These are phyloP conservation scores for Golubevia pallescens DNA, from an alignment of 1,284 basidiomycete species.

Conservation along the genomic window DNA sequence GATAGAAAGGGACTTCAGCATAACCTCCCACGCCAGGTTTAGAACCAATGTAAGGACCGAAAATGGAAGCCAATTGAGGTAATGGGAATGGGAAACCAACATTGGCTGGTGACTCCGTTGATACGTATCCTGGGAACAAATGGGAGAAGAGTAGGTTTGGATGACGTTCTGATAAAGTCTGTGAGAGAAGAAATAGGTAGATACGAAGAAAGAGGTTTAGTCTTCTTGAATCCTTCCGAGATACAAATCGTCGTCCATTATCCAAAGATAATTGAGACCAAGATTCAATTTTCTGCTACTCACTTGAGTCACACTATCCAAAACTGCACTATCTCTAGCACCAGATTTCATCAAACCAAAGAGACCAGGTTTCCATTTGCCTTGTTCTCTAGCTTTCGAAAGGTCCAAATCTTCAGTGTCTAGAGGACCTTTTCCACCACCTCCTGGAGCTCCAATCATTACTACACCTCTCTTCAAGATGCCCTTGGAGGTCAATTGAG, in stretches of 20 bases:
- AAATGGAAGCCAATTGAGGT: slow-evolving; percentile 12
- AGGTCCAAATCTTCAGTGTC: slow-evolving; percentile 45
- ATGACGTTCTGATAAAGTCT: slow-evolving; percentile 26
- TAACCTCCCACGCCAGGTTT: slow-evolving; percentile 30
- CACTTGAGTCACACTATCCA: slow-evolving; percentile 32
- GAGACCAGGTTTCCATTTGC: slow-evolving; percentile 25
- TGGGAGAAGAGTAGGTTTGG: slow-evolving; percentile 33
- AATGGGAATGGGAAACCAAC: slow-evolving; percentile 26
- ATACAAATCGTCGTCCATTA: no score
- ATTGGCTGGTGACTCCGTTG: slow-evolving; percentile 34
- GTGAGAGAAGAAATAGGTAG: no score
- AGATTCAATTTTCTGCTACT: slow-evolving; percentile 5
- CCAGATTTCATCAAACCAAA: slow-evolving; percentile 27
- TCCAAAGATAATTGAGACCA: background rate
- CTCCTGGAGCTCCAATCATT: slow-evolving; percentile 37
- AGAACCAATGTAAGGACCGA: slow-evolving; percentile 13
- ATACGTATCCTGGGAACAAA: slow-evolving; percentile 33
- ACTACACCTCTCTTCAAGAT: slow-evolving; percentile 28
- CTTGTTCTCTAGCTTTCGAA: slow-evolving; percentile 15
- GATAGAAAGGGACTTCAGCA: slow-evolving; percentile 44
- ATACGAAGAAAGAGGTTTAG: no score
- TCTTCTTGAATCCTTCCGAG: no score
- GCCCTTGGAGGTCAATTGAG: slow-evolving; percentile 24
- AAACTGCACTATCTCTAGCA: slow-evolving; percentile 15
- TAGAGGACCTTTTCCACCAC: slow-evolving; percentile 19